Evolutionary conservation across 2,329 filamentous ascomycete genomes (phyloP).

Genomic region (Aspergillus sp.): DNA sequence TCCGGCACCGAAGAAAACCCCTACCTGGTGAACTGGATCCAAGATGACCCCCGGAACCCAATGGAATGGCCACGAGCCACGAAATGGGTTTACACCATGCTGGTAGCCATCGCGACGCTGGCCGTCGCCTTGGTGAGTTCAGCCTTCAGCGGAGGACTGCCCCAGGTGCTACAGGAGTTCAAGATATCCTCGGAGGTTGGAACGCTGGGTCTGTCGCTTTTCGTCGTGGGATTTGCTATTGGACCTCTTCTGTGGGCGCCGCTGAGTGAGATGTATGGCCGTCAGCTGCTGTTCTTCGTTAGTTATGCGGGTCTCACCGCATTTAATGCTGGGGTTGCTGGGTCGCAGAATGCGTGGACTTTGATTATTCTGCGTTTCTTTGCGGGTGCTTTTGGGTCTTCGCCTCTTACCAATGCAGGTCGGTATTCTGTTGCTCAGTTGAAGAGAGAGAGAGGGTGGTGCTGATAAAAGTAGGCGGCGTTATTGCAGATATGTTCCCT

Average conservation of each 20-base stretch:
- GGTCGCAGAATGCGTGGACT: background rate
- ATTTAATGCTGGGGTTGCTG: background rate
- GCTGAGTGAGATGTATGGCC: background rate
- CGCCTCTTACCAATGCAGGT: background rate
- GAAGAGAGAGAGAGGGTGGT: too few species aligned
- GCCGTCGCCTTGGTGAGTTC: conserved; percentile 46
- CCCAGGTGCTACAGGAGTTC: conserved; percentile 37
- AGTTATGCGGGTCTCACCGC: background rate
- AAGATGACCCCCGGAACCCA: conserved; percentile 44
- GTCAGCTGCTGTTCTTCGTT: background rate
- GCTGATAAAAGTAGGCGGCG: background rate
- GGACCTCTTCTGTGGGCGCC: background rate
- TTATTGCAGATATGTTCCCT: background rate
- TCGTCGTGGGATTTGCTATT: conserved; percentile 48
- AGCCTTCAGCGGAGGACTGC: conserved; percentile 41
- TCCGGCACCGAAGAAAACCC: conserved; percentile 44
- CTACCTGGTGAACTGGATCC: conserved; percentile 44
- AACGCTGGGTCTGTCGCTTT: conserved; percentile 46
- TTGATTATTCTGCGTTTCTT: background rate
- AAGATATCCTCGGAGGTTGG: conserved; percentile 35
- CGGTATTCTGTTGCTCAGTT: too few species aligned
- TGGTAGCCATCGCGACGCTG: conserved; percentile 40
- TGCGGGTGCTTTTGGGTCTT: background rate
- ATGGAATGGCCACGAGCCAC: conserved; percentile 31
- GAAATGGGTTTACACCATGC: conserved; percentile 43